These are phyloP conservation scores for Xylaria sp. DNA, from an alignment of 2,329 filamentous ascomycete species.

Conservation along the genomic window DNA sequence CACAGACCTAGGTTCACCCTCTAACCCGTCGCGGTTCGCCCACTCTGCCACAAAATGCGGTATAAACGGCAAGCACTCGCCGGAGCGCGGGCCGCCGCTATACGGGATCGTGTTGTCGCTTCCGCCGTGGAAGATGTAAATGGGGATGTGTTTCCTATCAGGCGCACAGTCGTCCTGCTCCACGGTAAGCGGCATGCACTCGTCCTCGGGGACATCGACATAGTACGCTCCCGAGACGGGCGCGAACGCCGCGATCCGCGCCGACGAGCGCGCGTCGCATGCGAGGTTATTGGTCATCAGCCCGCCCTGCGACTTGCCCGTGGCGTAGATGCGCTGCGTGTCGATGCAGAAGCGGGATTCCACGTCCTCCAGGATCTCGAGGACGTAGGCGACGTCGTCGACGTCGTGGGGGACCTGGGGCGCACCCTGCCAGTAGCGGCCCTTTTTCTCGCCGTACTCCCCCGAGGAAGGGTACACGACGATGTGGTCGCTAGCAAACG, in stretches of 20 bases:
- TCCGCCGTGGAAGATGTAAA: conserved; percentile 58
- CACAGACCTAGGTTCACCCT: conserved; percentile 1
- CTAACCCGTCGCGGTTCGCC: conserved; percentile 42
- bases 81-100: conserved; percentile 48
- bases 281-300: conserved; percentile 36
- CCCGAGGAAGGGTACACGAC: conserved; percentile 30
- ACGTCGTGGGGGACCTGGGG: conserved; percentile 30
- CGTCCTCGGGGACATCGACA: conserved; percentile 27
- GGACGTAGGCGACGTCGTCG: conserved; percentile 36
- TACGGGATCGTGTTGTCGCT: conserved; percentile 54
- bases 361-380: conserved; percentile 38
- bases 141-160: conserved; percentile 45
- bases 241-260: conserved; percentile 38
- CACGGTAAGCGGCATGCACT: conserved; percentile 45
- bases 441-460: conserved; percentile 9
- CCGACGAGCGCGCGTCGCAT: conserved; percentile 31
- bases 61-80: conserved; percentile 52
- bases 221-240: conserved; percentile 40
- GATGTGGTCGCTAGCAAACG: conserved; percentile 30
- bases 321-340: conserved; percentile 36
- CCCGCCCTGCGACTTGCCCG: conserved; percentile 40
- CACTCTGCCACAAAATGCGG: conserved; percentile 48
- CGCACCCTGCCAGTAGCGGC: conserved; percentile 30
- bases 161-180: conserved; percentile 46
- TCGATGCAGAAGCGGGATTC: conserved; percentile 35